These are phyloP conservation scores for Oldenlandia corymbosa DNA, from an alignment of 257 asterid species.

Conservation along the genomic window DNA sequence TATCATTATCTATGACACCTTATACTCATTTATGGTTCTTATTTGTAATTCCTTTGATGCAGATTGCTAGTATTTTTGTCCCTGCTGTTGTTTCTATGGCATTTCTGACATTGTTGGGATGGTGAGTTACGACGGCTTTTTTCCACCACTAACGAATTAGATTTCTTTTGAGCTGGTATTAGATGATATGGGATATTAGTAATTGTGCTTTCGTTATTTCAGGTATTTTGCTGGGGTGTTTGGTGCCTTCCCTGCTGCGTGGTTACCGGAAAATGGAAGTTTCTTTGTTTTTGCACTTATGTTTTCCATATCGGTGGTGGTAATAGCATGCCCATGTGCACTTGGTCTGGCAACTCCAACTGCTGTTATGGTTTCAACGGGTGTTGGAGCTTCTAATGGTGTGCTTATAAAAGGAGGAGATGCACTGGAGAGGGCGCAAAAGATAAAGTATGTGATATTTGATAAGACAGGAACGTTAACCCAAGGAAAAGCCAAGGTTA, in stretches of 20 bases:
- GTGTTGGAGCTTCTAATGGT: constrained; percentile 97
- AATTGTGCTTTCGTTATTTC: constrained; percentile 5
- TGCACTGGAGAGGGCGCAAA: constrained; percentile 93
- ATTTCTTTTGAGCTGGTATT: not conserved
- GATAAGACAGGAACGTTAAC: constrained; percentile 98
- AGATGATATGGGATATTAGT: constrained; percentile 1
- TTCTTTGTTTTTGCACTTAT: constrained; percentile 88
- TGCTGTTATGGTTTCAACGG: constrained; percentile 98
- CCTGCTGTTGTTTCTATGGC: constrained; percentile 71
- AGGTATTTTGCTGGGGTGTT: constrained; percentile 85
- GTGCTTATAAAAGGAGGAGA: constrained; percentile 98
- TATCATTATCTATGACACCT: constrained; percentile 16
- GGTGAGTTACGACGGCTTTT: constrained; percentile 46
- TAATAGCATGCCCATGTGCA: constrained; percentile 98
- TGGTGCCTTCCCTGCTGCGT: constrained; percentile 71
- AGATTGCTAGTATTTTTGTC: constrained; percentile 94
- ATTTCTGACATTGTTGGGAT: constrained; percentile 71
- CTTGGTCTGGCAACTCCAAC: constrained; percentile 99
- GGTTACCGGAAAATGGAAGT: constrained; percentile 85
- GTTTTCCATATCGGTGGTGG: constrained; percentile 94
- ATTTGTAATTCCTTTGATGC: constrained; percentile 27
- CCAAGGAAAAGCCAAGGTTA: constrained; percentile 94
- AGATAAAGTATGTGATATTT: constrained; percentile 73
- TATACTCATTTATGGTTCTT: not conserved
- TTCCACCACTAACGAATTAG: not conserved